phyloP scores from a whole-genome alignment of 202 grass and related monocot genomes.

The Setaria italica region DNA sequence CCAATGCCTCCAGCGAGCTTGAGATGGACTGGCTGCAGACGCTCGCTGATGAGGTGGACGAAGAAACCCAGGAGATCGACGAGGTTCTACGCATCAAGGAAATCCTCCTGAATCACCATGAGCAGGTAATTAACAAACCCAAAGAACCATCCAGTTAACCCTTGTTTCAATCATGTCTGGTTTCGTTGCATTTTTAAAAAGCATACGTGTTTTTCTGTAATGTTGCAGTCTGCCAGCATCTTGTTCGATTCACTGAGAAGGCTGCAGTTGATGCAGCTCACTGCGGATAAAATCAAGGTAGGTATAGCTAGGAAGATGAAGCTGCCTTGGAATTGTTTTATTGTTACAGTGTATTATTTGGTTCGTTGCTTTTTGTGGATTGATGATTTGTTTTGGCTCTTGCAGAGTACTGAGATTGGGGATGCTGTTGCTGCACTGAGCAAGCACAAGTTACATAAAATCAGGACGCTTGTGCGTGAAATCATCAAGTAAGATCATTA shows the following conservation, averaged over 20 bases:
- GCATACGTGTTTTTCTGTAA: neutral
- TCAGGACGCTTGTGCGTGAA: conserved; percentile 49
- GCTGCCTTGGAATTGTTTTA: neutral
- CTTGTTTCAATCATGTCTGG: neutral
- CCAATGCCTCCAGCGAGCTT: neutral
- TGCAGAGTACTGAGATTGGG: conserved; percentile 61
- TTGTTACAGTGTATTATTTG: neutral
- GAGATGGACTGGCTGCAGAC: neutral
- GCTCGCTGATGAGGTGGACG: conserved; percentile 51
- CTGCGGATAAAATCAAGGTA: conserved; percentile 55
- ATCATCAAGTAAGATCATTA: conserved; percentile 59
- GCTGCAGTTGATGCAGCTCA: conserved; percentile 66
- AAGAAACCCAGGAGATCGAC: conserved; percentile 37
- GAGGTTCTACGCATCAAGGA: conserved; percentile 69
- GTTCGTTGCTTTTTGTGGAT: conserved; percentile 5
- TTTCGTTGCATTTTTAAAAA: neutral
- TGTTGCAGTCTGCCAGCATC: conserved; percentile 41
- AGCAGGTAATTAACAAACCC: conserved; percentile 39
- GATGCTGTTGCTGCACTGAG: conserved; percentile 48
- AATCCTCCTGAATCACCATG: conserved; percentile 45
- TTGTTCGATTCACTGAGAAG: conserved; percentile 63
- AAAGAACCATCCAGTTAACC: neutral
- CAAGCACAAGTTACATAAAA: conserved; percentile 59
- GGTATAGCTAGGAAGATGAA: conserved; percentile 4
- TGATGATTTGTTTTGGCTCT: neutral